A percentile compares a stretch with the other conserved stretches of the same genome.
These are phyloP conservation scores for Paradendryphiella salina DNA, from an alignment of 2,329 filamentous ascomycete species.

Conservation along the genomic window DNA sequence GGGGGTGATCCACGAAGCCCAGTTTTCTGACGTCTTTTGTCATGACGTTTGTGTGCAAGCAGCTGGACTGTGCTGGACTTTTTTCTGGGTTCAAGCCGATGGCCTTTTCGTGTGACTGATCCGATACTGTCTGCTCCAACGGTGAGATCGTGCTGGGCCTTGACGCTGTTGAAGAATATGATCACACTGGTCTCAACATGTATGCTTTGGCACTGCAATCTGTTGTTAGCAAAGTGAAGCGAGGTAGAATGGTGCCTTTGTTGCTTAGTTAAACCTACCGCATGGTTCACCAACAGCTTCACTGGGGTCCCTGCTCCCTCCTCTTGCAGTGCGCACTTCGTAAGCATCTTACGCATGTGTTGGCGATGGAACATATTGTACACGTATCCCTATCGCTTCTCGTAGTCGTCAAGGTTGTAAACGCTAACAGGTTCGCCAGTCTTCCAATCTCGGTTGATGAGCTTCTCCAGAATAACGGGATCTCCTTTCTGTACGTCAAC, in stretches of 20 bases:
- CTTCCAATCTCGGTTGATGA: conserved; percentile 72
- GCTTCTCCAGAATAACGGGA: conserved; percentile 65
- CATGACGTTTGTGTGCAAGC: conserved; percentile 66
- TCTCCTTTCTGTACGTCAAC: conserved; percentile 67
- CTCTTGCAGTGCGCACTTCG: conserved; percentile 59
- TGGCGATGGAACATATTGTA: conserved; percentile 71
- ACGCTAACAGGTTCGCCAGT: conserved; percentile 68
- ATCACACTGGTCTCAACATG: conserved; percentile 53
- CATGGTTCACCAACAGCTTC: conserved; percentile 61
- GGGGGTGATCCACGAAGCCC: conserved; percentile 66
- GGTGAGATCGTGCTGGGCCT: conserved; percentile 61
- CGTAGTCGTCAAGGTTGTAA: conserved; percentile 66
- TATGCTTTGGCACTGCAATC: conserved; percentile 54
- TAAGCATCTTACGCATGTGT: conserved; percentile 70
- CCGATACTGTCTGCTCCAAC: conserved; percentile 70
- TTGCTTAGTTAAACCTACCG: conserved; percentile 17
- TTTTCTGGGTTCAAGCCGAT: conserved; percentile 66
- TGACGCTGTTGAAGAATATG: conserved; percentile 52
- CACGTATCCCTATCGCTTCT: conserved; percentile 64
- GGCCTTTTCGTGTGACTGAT: conserved; percentile 62
- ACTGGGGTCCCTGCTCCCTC: conserved; percentile 59
- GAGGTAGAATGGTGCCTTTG: background rate
- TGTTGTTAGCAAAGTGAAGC: too few species aligned
- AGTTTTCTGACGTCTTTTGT: conserved; percentile 63
- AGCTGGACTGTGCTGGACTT: conserved; percentile 63